Evolutionary conservation across 1,284 basidiomycete species (phyloP).

Genomic region (Tilletia horrida): DNA sequence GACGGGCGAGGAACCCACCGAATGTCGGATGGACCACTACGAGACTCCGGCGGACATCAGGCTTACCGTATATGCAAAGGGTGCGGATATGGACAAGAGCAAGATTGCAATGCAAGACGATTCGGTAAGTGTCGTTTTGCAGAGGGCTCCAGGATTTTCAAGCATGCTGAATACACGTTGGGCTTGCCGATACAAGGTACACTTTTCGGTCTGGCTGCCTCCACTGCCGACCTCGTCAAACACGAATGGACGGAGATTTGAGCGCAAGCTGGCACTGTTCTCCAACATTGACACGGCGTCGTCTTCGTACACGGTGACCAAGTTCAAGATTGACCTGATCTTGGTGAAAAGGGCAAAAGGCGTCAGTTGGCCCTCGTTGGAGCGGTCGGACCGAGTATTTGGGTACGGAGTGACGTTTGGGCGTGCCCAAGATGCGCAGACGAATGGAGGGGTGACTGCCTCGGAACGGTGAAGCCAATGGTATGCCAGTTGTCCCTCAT

Average conservation of each 20-base stretch:
- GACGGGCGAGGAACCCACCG: slow-evolving; percentile 31
- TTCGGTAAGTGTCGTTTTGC: slow-evolving; percentile 25
- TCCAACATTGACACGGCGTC: slow-evolving; percentile 33
- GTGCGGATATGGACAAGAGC: slow-evolving; percentile 35
- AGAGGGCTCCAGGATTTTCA: no score
- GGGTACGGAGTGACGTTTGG: slow-evolving; percentile 53
- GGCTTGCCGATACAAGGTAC: no score
- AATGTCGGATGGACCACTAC: slow-evolving; percentile 52
- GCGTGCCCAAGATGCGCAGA: slow-evolving; percentile 20
- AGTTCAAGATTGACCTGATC: slow-evolving; percentile 52
- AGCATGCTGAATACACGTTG: no score
- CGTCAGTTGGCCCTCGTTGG: slow-evolving; percentile 50
- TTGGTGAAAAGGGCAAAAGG: slow-evolving; percentile 43
- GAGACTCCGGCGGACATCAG: slow-evolving; percentile 50
- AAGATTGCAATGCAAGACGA: slow-evolving; percentile 39
- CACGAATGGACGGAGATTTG: slow-evolving; percentile 31
- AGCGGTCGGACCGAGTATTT: slow-evolving; percentile 37
- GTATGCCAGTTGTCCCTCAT: no score
- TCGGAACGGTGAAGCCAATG: no score
- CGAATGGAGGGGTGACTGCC: not conserved
- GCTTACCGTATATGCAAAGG: slow-evolving; percentile 51
- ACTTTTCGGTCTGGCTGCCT: slow-evolving; percentile 40
- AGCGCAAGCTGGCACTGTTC: slow-evolving; percentile 38
- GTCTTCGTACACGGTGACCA: slow-evolving; percentile 43
- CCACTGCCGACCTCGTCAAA: slow-evolving; percentile 31